A percentile compares a stretch with the other conserved stretches of the same genome.
Conservation (phyloP, 2,329 filamentous ascomycete genomes). For the Zasmidium citrigriseum region DNA sequence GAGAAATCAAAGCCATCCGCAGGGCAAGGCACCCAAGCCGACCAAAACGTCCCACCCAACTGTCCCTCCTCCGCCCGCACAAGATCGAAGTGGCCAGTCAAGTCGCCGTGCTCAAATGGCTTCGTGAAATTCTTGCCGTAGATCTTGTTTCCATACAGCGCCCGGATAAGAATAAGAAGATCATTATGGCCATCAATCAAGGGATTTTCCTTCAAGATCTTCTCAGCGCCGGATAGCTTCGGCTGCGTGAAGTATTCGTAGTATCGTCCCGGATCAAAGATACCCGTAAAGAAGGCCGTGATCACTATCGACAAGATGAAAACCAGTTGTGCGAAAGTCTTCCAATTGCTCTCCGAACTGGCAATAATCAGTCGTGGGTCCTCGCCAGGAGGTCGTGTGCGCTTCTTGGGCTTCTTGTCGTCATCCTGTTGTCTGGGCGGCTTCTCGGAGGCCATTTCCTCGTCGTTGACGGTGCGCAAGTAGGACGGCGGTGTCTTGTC, state of each 20-base stretch:
- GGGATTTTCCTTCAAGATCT: conserved; percentile 29
- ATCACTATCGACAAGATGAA: conserved; percentile 17
- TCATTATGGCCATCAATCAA: conserved; percentile 81
- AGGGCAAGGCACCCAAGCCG: conserved; percentile 79
- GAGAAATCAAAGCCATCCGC: conserved; percentile 71
- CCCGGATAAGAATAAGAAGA: conserved; percentile 72
- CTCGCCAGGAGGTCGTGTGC: conserved; percentile 1
- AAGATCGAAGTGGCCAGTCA: conserved; percentile 75
- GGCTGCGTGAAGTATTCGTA: conserved; percentile 8
- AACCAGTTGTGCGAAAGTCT: conserved; percentile 13
- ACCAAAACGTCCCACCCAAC: conserved; percentile 91
- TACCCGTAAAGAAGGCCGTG: conserved; percentile 6
- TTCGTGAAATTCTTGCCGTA: conserved; percentile 67
- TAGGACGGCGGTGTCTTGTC: neutral
- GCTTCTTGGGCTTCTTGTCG: conserved; percentile 1
- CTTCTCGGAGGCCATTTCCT: neutral
- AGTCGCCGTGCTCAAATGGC: conserved; percentile 69
- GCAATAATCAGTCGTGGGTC: conserved; percentile 12
- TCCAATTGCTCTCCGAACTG: conserved; percentile 13
- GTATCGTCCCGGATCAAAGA: conserved; percentile 13
- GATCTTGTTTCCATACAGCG: conserved; percentile 72
- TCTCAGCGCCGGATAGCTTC: conserved; percentile 21
- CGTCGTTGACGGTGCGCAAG: neutral
- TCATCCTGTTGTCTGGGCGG: neutral
- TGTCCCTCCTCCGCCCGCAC: conserved; percentile 70